These are phyloP conservation scores for Colletotrichum lupini DNA, from an alignment of 2,329 filamentous ascomycete genomes.

Conservation along the genomic window DNA sequence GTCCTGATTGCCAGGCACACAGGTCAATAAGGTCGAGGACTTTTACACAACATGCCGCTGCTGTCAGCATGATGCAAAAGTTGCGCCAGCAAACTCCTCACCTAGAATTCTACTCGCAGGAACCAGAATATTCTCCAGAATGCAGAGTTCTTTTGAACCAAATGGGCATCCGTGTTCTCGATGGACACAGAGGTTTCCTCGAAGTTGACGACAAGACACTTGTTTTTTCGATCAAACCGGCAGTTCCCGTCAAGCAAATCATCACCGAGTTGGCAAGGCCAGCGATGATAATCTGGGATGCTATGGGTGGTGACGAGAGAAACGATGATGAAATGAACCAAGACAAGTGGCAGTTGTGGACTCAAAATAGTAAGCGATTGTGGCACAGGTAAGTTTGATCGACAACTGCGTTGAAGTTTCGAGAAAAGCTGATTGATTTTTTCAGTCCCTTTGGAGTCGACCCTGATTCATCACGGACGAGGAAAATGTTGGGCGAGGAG, in stretches of 20 bases:
- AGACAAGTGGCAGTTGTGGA: background rate
- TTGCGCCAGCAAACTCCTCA: background rate
- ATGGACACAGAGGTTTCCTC: constrained; percentile 35
- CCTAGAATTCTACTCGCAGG: background rate
- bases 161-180: constrained; percentile 27
- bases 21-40: background rate
- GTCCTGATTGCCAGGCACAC: background rate
- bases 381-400: background rate
- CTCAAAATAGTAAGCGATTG: background rate
- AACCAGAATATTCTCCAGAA: background rate
- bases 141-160: background rate
- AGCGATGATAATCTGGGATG: constrained; percentile 38
- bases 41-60: background rate
- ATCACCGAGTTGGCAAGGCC: constrained; percentile 37
- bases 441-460: background rate
- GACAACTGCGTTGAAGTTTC: background rate
- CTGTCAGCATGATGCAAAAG: background rate
- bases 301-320: background rate
- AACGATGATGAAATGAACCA: background rate
- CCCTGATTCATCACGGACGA: background rate
- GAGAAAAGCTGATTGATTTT: background rate
- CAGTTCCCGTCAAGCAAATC: constrained; percentile 39
- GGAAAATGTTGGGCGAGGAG: background rate
- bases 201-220: constrained; percentile 36
- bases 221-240: constrained; percentile 34